Percentiles rank a stretch among this genome's conserved stretches.
These are phyloP conservation scores for Microdochium nivale DNA, from an alignment of 2,329 filamentous ascomycete genomes.

Conservation along the genomic window DNA sequence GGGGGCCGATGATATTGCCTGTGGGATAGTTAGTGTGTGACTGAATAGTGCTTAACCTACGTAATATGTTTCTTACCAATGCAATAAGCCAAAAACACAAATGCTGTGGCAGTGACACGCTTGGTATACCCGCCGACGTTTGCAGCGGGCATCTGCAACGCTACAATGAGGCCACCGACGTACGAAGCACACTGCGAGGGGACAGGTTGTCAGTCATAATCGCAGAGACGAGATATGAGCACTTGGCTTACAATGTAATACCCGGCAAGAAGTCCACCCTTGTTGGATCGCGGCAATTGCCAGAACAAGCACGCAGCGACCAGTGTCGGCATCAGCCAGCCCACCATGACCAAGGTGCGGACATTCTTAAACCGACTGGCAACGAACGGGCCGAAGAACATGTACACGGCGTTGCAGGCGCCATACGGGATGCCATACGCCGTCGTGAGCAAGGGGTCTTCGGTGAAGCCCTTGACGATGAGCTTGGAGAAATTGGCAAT, in stretches of 20 bases:
- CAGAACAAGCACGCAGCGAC: slow-evolving; percentile 4
- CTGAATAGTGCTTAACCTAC: too few species aligned
- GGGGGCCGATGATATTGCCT: slow-evolving; percentile 28
- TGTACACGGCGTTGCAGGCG: slow-evolving; percentile 2
- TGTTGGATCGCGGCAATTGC: slow-evolving; percentile 3
- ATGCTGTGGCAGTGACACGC: slow-evolving; percentile 23
- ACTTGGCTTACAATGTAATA: slow-evolving; percentile 30
- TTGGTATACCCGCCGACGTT: slow-evolving; percentile 27
- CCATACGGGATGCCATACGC: slow-evolving; percentile 3
- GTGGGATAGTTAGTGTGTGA: slow-evolving; percentile 1
- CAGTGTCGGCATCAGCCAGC: slow-evolving; percentile 3
- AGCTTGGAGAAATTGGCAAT: slow-evolving; percentile 3
- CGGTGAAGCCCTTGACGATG: slow-evolving; percentile 5
- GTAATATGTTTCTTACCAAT: not conserved
- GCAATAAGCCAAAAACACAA: slow-evolving; percentile 25
- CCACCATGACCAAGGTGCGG: slow-evolving; percentile 3
- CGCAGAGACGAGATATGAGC: slow-evolving; percentile 3
- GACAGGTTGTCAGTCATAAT: not conserved
- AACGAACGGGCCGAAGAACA: slow-evolving; percentile 2
- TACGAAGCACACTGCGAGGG: slow-evolving; percentile 20
- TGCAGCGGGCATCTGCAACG: slow-evolving; percentile 29
- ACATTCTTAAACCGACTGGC: slow-evolving; percentile 3
- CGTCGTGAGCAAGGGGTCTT: slow-evolving; percentile 1
- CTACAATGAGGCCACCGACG: slow-evolving; percentile 34
- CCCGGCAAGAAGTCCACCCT: slow-evolving; percentile 11